phyloP scores from a whole-genome alignment of 352 stramenopile genomes.

The Paralagenidium karlingii region DNA sequence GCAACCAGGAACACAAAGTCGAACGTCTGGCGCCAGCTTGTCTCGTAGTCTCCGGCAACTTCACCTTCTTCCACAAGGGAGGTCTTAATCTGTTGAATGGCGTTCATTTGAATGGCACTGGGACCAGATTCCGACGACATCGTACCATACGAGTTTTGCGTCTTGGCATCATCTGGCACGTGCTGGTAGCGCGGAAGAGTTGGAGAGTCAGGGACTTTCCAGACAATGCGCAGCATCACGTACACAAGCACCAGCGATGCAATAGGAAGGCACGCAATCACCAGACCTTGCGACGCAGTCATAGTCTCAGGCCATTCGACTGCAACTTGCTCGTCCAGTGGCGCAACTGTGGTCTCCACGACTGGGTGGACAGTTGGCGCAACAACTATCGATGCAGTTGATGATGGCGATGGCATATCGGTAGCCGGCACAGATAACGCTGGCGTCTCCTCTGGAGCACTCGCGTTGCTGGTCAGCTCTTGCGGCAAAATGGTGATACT shows the following conservation, averaged over 20 bases:
- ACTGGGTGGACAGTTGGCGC: too few relatives aligned
- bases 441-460: too few relatives aligned
- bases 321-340: neutral
- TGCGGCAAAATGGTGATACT: too few relatives aligned
- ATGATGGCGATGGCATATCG: too few relatives aligned
- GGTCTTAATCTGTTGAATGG: slow-evolving; percentile 23
- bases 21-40: slow-evolving; percentile 34
- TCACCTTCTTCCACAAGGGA: slow-evolving; percentile 52
- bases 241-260: slow-evolving; percentile 37
- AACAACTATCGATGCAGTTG: too few relatives aligned
- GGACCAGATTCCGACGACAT: slow-evolving; percentile 15
- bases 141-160: too few relatives aligned
- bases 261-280: slow-evolving; percentile 27
- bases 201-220: slow-evolving; percentile 20
- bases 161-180: too few relatives aligned
- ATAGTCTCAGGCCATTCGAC: neutral
- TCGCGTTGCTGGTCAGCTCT: too few relatives aligned
- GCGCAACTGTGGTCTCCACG: too few relatives aligned
- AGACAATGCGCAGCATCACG: slow-evolving; percentile 50
- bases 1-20: slow-evolving; percentile 57
- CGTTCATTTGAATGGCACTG: too few relatives aligned
- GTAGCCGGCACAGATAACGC: too few relatives aligned
- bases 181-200: slow-evolving; percentile 20
- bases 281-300: slow-evolving; percentile 3
- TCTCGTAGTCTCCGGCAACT: slow-evolving; percentile 43